phyloP scores from a whole-genome alignment of 768 basidiomycete genomes.

The Boletus coccyginus region DNA sequence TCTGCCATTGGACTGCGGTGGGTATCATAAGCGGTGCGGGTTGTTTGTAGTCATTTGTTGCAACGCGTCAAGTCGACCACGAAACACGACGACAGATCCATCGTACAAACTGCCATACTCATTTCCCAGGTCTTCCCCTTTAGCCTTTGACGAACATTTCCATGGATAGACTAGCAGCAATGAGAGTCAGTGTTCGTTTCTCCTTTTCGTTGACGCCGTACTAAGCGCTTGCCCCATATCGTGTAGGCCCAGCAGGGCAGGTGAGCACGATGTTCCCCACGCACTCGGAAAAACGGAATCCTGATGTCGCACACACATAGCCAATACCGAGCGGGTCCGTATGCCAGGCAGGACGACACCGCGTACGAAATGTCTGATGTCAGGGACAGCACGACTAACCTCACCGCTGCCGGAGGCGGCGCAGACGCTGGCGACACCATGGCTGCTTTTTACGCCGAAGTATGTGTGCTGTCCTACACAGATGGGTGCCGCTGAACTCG shows the following conservation, averaged over 20 bases:
- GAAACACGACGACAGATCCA: constrained; percentile 1
- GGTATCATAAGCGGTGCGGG: constrained; percentile 1
- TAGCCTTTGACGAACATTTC: constrained; percentile 51
- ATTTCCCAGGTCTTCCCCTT: neutral
- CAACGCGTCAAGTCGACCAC: neutral
- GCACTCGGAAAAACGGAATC: neutral
- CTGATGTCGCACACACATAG: constrained; percentile 13
- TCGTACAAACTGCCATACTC: neutral
- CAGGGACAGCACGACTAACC: constrained; percentile 53
- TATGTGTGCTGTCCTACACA: constrained; percentile 27
- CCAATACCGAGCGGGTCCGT: constrained; percentile 53
- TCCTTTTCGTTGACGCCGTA: neutral
- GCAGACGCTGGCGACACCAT: constrained; percentile 54
- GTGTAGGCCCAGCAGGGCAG: constrained; percentile 64
- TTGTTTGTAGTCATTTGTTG: constrained; percentile 21
- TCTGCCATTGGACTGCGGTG: no score
- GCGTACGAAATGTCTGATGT: constrained; percentile 74
- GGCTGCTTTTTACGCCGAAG: constrained; percentile 74
- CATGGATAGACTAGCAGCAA: constrained; percentile 87
- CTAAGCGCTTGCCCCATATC: constrained; percentile 2
- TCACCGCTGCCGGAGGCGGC: constrained; percentile 35
- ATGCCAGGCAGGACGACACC: constrained; percentile 57
- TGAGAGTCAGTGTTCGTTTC: constrained; percentile 54
- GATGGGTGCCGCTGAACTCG: neutral
- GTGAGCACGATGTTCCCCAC: constrained; percentile 30